phyloP scores from a whole-genome alignment of 805 yeast genomes.

The Saccharomycopsis sp. region DNA sequence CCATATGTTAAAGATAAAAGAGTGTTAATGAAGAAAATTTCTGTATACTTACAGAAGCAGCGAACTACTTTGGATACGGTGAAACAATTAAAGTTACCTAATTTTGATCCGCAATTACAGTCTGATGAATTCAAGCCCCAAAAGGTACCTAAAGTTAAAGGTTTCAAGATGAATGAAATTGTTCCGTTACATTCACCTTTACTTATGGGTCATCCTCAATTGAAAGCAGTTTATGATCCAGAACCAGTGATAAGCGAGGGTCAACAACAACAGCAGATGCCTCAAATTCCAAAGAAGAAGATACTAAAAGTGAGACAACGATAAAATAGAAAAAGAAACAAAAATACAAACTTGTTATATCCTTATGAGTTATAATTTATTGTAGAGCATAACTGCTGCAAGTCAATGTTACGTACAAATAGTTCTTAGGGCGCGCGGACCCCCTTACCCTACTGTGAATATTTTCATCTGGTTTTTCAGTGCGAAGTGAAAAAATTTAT shows the following conservation, averaged over 20 bases:
- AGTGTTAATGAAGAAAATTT: conserved; percentile 52
- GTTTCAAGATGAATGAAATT: conserved; percentile 77
- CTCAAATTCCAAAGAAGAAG: conserved; percentile 46
- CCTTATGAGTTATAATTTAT: no score
- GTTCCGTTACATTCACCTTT: conserved; percentile 84
- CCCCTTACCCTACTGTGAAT: no score
- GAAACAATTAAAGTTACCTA: conserved; percentile 58
- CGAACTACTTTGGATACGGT: conserved; percentile 66
- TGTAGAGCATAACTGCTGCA: no score
- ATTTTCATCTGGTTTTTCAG: no score
- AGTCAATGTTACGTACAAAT: no score
- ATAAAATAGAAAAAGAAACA: no score
- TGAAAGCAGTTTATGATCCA: conserved; percentile 57
- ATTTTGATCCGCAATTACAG: conserved; percentile 24
- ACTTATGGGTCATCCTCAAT: conserved; percentile 77
- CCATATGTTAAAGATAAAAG: conserved; percentile 48
- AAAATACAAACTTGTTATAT: no score
- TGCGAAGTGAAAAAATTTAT: no score
- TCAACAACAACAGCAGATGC: conserved; percentile 16
- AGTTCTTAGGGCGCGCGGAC: no score
- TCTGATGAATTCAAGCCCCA: conserved; percentile 45
- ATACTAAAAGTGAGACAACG: conserved; percentile 52
- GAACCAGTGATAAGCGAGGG: conserved; percentile 39
- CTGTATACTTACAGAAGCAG: conserved; percentile 52
- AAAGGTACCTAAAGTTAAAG: conserved; percentile 71